Percentiles rank a stretch among this genome's conserved stretches.
These are phyloP conservation scores for Linanthus parryae DNA, from an alignment of 148 eudicot genomes.

Conservation along the genomic window DNA sequence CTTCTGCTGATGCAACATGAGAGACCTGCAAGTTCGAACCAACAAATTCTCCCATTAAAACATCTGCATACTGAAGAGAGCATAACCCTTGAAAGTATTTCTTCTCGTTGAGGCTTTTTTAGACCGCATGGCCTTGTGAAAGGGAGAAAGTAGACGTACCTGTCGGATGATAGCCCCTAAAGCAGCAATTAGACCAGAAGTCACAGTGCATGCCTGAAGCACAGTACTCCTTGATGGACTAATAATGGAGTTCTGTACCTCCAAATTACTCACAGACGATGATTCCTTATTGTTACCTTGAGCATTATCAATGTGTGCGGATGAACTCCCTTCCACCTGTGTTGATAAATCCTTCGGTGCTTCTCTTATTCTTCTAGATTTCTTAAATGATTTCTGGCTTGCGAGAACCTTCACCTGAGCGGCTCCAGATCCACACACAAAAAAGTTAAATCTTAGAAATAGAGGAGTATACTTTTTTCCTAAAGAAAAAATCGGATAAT, in stretches of 20 bases:
- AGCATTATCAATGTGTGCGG: conserved; percentile 19
- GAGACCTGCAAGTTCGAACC: conserved; percentile 52
- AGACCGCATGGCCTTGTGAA: too few relatives aligned
- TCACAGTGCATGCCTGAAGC: conserved; percentile 73
- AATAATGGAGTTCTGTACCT: conserved; percentile 16
- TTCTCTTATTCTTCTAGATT: conserved; percentile 37
- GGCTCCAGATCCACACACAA: conserved; percentile 24
- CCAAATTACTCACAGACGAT: conserved; percentile 15
- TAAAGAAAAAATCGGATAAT: neutral
- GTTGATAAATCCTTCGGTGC: conserved; percentile 22
- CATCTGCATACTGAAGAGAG: neutral
- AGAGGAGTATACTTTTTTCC: neutral
- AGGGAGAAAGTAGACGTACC: too few relatives aligned
- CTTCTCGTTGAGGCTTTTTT: too few relatives aligned
- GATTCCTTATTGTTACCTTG: conserved; percentile 16
- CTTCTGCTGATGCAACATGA: conserved; percentile 64
- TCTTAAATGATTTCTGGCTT: conserved; percentile 46
- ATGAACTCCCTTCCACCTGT: conserved; percentile 14
- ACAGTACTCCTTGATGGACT: conserved; percentile 61
- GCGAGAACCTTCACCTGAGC: conserved; percentile 43
- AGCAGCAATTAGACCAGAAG: conserved; percentile 72
- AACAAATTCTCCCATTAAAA: neutral
- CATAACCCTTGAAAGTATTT: too few relatives aligned
- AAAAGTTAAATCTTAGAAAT: neutral
- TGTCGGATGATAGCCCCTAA: conserved; percentile 62